phyloP scores from a whole-genome alignment of 2,329 filamentous ascomycete species.

The Xylaria multiplex region DNA sequence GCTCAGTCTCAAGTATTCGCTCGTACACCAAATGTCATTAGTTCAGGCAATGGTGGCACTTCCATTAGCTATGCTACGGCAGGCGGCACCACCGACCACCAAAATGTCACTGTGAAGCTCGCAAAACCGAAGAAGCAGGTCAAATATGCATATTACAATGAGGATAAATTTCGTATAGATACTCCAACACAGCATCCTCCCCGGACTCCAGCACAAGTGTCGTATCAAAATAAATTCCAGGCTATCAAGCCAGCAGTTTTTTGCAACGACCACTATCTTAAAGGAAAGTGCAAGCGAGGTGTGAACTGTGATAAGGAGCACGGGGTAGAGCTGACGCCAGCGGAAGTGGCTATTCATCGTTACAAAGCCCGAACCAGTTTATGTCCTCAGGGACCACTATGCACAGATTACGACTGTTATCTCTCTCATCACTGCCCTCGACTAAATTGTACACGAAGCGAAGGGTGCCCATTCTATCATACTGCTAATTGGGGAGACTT shows the following conservation, averaged over 20 bases:
- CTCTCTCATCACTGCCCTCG: conserved; percentile 51
- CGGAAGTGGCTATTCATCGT: conserved; percentile 50
- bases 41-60: conserved; percentile 50
- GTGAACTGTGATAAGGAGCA: conserved; percentile 49
- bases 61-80: conserved; percentile 51
- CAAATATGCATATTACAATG: conserved; percentile 48
- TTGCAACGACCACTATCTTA: conserved; percentile 51
- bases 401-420: conserved; percentile 50
- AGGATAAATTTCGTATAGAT: conserved; percentile 48
- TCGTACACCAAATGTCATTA: conserved; percentile 46
- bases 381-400: conserved; percentile 48
- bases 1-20: conserved; percentile 23
- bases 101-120: conserved; percentile 49
- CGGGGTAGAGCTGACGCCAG: conserved; percentile 45
- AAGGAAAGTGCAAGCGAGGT: conserved; percentile 47
- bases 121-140: conserved; percentile 48
- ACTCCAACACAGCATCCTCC: conserved; percentile 48
- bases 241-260: conserved; percentile 47
- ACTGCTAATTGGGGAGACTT: conserved; percentile 48
- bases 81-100: conserved; percentile 46
- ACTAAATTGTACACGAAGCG: conserved; percentile 42
- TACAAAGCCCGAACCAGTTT: conserved; percentile 51
- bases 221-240: conserved; percentile 49
- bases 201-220: conserved; percentile 45
- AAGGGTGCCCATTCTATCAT: conserved; percentile 46